Percentiles rank a stretch among this genome's conserved stretches.
These are phyloP conservation scores for Thalia dealbata DNA, from an alignment of 176 grass and related monocot species.

Conservation along the genomic window DNA sequence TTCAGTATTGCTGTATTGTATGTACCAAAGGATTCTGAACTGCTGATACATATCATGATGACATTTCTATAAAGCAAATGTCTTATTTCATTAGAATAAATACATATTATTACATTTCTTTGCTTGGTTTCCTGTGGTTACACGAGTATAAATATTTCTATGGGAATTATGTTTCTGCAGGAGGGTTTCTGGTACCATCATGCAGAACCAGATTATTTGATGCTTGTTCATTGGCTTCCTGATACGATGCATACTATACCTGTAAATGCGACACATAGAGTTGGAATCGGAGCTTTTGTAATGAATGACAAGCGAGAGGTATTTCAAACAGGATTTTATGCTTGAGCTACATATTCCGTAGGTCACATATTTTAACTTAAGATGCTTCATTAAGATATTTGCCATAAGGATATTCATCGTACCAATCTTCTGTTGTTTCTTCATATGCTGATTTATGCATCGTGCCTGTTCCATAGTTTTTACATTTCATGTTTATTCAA, in stretches of 20 bases:
- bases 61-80: not conserved
- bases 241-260: conserved; percentile 17
- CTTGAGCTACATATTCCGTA: not conserved
- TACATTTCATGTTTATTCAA: too few relatives aligned
- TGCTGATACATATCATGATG: not conserved
- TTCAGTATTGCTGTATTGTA: not conserved
- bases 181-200: conserved; percentile 21
- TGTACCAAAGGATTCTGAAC: not conserved
- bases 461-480: not conserved
- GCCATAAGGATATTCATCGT: not conserved
- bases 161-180: not conserved
- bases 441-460: not conserved
- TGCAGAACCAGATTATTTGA: conserved; percentile 22
- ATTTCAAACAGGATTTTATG: not conserved
- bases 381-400: not conserved
- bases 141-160: not conserved
- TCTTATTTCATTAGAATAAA: not conserved
- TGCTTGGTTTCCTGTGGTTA: not conserved
- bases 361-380: not conserved
- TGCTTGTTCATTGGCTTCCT: conserved; percentile 20
- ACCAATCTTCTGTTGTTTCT: not conserved
- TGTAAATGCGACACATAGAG: conserved; percentile 15
- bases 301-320: conserved; percentile 25
- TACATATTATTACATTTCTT: not conserved
- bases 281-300: conserved; percentile 16